Evolutionary conservation across 2,329 filamentous ascomycete species (phyloP).

Genomic region (Seiridium cupressi): DNA sequence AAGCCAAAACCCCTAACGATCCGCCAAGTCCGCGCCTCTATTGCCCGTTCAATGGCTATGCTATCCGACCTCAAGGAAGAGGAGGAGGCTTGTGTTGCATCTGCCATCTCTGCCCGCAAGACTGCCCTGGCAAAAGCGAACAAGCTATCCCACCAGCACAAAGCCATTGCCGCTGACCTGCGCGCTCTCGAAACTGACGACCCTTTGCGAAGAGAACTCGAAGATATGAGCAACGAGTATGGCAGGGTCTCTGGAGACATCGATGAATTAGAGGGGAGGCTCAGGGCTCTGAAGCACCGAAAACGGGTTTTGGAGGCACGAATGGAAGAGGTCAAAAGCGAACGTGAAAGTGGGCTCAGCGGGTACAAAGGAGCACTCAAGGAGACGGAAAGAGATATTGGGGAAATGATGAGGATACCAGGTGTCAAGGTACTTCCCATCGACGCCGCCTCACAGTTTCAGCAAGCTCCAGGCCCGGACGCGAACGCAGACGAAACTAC

Average conservation of each 20-base stretch:
- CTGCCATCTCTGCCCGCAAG: conserved; percentile 55
- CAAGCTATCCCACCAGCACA: conserved; percentile 47
- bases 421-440: conserved; percentile 45
- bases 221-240: conserved; percentile 56
- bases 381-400: conserved; percentile 63
- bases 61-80: conserved; percentile 66
- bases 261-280: conserved; percentile 59
- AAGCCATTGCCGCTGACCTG: conserved; percentile 51
- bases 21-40: conserved; percentile 60
- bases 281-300: conserved; percentile 58
- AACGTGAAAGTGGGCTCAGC: conserved; percentile 68
- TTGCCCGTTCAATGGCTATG: conserved; percentile 62
- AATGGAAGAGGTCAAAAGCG: conserved; percentile 62
- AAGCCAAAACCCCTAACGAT: conserved; percentile 53
- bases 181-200: conserved; percentile 54
- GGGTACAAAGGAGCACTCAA: conserved; percentile 67
- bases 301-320: conserved; percentile 58
- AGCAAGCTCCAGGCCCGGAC: conserved; percentile 13
- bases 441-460: neutral
- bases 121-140: conserved; percentile 58
- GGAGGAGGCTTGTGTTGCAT: conserved; percentile 60
- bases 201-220: conserved; percentile 60
- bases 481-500: conserved; percentile 14
- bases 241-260: conserved; percentile 60
- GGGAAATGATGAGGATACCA: conserved; percentile 56